A percentile compares a stretch with the other conserved stretches of the same genome.
phyloP scores from a whole-genome alignment of 345 rosid genomes.

The Populus ilicifolia region DNA sequence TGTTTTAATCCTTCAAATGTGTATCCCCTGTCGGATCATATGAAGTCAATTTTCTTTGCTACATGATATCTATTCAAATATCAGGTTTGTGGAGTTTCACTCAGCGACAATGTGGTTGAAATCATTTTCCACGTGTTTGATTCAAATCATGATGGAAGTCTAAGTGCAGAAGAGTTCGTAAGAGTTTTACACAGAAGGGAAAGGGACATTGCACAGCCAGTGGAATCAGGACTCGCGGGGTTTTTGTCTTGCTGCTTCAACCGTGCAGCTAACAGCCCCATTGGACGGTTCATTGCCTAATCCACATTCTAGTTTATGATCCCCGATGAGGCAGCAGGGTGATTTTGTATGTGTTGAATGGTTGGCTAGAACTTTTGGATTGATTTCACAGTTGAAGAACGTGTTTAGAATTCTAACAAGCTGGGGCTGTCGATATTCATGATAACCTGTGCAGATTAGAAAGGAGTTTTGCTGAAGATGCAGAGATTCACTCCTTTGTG shows the following conservation, averaged over 20 bases:
- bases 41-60: not conserved
- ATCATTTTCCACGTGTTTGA: slow-evolving; percentile 81
- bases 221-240: slow-evolving; percentile 43
- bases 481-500: not conserved
- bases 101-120: slow-evolving; percentile 62
- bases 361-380: not conserved
- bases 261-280: slow-evolving; percentile 33
- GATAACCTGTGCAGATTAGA: not conserved
- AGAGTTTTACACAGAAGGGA: slow-evolving; percentile 58
- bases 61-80: not conserved
- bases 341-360: not conserved
- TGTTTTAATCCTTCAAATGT: not conserved
- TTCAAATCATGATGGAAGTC: slow-evolving; percentile 57
- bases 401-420: not conserved
- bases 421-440: not conserved
- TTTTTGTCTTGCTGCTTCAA: slow-evolving; percentile 42
- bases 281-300: slow-evolving; percentile 26
- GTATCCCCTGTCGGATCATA: not conserved
- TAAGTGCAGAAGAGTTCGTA: slow-evolving; percentile 69
- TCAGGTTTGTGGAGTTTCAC: slow-evolving; percentile 67
- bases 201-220: slow-evolving; percentile 64
- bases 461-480: not conserved
- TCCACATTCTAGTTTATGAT: not conserved
- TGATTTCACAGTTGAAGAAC: not conserved
- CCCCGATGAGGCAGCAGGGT: not conserved